These are phyloP conservation scores for Zygoascus sp. DNA, from an alignment of 1,139 yeast species.

Conservation along the genomic window DNA sequence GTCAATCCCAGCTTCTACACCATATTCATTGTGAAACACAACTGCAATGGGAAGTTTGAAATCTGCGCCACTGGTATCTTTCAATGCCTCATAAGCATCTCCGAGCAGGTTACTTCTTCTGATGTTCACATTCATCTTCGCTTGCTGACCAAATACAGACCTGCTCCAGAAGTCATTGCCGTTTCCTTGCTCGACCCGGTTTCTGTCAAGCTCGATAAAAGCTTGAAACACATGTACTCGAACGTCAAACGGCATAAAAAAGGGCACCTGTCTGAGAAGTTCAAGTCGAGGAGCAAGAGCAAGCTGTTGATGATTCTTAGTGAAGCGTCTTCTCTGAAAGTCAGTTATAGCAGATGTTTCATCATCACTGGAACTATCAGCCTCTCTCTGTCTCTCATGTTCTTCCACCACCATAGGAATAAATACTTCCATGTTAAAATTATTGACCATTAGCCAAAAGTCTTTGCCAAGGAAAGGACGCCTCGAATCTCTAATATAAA, in stretches of 20 bases:
- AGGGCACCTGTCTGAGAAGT: conserved; percentile 64
- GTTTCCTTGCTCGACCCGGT: conserved; percentile 21
- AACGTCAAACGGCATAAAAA: conserved; percentile 67
- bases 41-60: conserved; percentile 63
- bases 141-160: conserved; percentile 20
- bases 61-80: conserved; percentile 40
- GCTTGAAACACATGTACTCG: conserved; percentile 60
- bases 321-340: conserved; percentile 7
- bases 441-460: conserved; percentile 52
- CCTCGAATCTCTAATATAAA: conserved; percentile 66
- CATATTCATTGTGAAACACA: conserved; percentile 65
- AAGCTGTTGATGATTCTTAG: conserved; percentile 7
- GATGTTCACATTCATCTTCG: conserved; percentile 47
- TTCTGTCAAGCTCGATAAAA: conserved; percentile 20
- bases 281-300: conserved; percentile 37
- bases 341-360: conserved; percentile 8
- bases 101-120: conserved; percentile 65
- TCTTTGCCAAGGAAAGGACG: conserved; percentile 48
- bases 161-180: conserved; percentile 13
- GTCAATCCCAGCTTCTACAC: conserved; percentile 85
- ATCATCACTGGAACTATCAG: conserved; percentile 18
- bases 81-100: conserved; percentile 66
- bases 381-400: conserved; percentile 31
- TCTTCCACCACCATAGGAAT: conserved; percentile 41
- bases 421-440: conserved; percentile 23